These are phyloP conservation scores for Pharus latifolius DNA, from an alignment of 176 grass and related monocot genomes.

Conservation along the genomic window DNA sequence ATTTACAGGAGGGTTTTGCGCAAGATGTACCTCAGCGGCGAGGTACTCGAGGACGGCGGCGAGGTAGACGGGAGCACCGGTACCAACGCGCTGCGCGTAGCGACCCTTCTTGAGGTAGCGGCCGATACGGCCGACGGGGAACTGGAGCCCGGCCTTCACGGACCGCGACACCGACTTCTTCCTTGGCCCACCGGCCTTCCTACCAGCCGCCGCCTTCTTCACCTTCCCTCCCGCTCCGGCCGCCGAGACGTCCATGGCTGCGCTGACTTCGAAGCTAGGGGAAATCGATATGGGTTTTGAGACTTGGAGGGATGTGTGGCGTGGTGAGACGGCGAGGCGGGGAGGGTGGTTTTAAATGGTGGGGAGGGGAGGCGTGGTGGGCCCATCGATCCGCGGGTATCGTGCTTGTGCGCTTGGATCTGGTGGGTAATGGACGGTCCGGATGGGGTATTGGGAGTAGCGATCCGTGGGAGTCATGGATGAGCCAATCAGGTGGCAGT, in stretches of 20 bases:
- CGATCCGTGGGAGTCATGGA: slow-evolving; percentile 19
- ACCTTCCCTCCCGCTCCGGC: slow-evolving; percentile 21
- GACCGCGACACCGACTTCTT: slow-evolving; percentile 46
- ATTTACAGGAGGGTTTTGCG: too few relatives aligned
- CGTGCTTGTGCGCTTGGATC: background rate
- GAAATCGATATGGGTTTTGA: background rate
- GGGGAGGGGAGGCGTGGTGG: background rate
- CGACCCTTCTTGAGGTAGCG: slow-evolving; percentile 70
- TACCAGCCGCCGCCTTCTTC: slow-evolving; percentile 43
- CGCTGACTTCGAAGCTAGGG: background rate
- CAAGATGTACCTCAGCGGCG: slow-evolving; percentile 66
- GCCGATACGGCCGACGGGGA: slow-evolving; percentile 65
- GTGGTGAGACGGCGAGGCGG: background rate
- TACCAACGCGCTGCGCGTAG: slow-evolving; percentile 52
- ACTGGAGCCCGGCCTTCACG: slow-evolving; percentile 70
- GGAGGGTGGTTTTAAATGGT: background rate
- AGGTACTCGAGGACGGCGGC: slow-evolving; percentile 73
- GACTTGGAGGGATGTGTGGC: background rate
- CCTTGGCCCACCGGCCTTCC: slow-evolving; percentile 40
- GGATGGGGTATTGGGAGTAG: background rate
- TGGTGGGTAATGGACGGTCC: background rate
- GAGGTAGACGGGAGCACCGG: slow-evolving; percentile 64
- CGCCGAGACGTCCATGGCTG: slow-evolving; percentile 16
- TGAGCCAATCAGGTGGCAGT: slow-evolving; percentile 20
- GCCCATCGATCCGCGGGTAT: slow-evolving; percentile 20